These are phyloP conservation scores for Paramecium pentaurelia DNA, from an alignment of 73 alveolate species.

Conservation along the genomic window DNA sequence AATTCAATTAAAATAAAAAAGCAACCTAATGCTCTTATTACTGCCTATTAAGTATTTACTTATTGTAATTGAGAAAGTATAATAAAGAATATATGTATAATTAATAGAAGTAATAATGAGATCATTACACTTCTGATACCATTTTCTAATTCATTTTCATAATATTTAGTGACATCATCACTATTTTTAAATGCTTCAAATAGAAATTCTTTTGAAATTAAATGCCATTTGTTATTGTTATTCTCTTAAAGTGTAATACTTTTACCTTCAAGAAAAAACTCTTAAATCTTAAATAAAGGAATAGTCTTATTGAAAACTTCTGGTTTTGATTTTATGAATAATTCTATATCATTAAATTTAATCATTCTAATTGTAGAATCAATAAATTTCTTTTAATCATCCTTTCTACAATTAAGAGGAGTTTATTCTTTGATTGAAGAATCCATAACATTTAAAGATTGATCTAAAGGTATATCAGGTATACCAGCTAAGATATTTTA, in stretches of 20 bases:
- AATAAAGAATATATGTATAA: background rate
- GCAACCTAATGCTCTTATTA: slow-evolving; percentile 9
- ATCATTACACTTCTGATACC: background rate
- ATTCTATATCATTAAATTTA: slow-evolving; percentile 22
- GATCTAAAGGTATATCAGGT: background rate
- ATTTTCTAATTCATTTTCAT: background rate
- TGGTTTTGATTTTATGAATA: background rate
- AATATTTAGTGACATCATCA: background rate
- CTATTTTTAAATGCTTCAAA: background rate
- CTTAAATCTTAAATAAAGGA: slow-evolving; percentile 17
- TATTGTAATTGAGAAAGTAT: background rate
- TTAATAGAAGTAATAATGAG: background rate
- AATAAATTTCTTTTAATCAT: background rate
- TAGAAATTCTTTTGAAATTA: background rate
- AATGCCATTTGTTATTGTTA: background rate
- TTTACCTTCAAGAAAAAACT: background rate
- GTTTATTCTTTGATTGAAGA: background rate
- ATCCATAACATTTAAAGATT: background rate
- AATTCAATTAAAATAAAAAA: background rate
- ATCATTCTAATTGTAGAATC: background rate
- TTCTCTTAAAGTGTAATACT: background rate
- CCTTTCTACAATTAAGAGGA: background rate
- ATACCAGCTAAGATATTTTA: background rate
- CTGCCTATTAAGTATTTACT: background rate
- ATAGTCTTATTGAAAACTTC: background rate